Conservation (phyloP, 805 yeast genomes). For the Zygosaccharomyces lentus region DNA sequence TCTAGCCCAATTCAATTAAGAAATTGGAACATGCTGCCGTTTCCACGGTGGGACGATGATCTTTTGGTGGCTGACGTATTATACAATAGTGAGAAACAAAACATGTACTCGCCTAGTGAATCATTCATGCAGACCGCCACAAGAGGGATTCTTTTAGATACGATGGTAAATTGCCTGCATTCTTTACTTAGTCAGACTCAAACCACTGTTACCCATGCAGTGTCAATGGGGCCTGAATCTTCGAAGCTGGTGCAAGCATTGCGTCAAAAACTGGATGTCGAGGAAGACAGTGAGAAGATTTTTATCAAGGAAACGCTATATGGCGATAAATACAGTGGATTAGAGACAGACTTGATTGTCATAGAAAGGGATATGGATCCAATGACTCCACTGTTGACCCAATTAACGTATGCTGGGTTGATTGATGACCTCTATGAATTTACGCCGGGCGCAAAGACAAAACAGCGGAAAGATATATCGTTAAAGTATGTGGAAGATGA, state of each 20-base stretch:
- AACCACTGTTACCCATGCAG: slow-evolving; percentile 25
- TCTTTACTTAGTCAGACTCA: slow-evolving; percentile 22
- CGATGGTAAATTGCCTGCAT: slow-evolving; percentile 26
- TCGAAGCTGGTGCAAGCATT: slow-evolving; percentile 18
- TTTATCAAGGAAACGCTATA: slow-evolving; percentile 31
- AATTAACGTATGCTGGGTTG: slow-evolving; percentile 77
- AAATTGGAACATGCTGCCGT: slow-evolving; percentile 27
- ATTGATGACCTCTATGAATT: slow-evolving; percentile 66
- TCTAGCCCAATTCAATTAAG: slow-evolving; percentile 9
- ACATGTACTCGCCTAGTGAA: slow-evolving; percentile 24
- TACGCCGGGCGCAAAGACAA: slow-evolving; percentile 37
- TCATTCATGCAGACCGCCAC: slow-evolving; percentile 26
- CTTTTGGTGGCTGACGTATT: slow-evolving; percentile 23
- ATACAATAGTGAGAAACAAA: slow-evolving; percentile 25
- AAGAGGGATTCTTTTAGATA: slow-evolving; percentile 26
- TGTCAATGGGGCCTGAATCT: slow-evolving; percentile 27
- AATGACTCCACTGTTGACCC: slow-evolving; percentile 66
- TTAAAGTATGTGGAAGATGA: slow-evolving; percentile 24
- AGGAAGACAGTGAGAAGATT: slow-evolving; percentile 15
- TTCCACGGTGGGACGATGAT: slow-evolving; percentile 28
- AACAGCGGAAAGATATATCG: slow-evolving; percentile 22
- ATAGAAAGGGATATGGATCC: slow-evolving; percentile 76
- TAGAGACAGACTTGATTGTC: slow-evolving; percentile 67
- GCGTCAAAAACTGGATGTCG: slow-evolving; percentile 15
- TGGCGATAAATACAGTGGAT: slow-evolving; percentile 36